Conservation (phyloP, 345 rosid species). For the Boechera divaricarpa region DNA sequence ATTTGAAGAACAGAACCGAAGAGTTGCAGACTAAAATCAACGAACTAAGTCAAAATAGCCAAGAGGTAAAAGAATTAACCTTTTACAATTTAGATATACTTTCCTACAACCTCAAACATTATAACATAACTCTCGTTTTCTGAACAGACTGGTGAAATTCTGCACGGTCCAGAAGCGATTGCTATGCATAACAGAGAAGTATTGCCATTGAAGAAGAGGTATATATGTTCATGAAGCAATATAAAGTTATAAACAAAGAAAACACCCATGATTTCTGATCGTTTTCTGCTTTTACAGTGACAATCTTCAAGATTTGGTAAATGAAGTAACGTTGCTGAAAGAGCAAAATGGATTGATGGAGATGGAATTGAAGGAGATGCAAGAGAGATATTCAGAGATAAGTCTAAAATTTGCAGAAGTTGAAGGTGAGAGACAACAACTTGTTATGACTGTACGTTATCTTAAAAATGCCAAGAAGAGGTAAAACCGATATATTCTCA, state of each 20-base stretch:
- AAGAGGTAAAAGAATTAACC: constrained; percentile 48
- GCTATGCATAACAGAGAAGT: constrained; percentile 39
- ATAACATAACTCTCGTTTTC: constrained; percentile 16
- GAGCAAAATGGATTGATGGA: constrained; percentile 74
- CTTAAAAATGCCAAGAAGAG: constrained; percentile 69
- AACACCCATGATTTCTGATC: not conserved
- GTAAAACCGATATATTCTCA: constrained; percentile 24
- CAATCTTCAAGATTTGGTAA: constrained; percentile 25
- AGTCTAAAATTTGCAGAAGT: constrained; percentile 93
- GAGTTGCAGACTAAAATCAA: constrained; percentile 65
- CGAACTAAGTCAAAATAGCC: constrained; percentile 48
- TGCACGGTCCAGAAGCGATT: not conserved
- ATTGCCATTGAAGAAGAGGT: constrained; percentile 48
- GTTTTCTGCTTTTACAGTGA: constrained; percentile 16
- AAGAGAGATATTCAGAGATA: constrained; percentile 86
- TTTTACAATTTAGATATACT: not conserved
- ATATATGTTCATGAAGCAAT: constrained; percentile 21
- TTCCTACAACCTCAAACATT: not conserved
- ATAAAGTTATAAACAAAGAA: not conserved
- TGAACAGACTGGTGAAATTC: constrained; percentile 28
- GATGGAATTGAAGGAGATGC: constrained; percentile 86
- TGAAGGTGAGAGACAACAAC: constrained; percentile 92
- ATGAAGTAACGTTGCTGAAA: constrained; percentile 43
- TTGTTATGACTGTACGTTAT: constrained; percentile 80
- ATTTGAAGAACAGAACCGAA: constrained; percentile 56